Evolutionary conservation across 768 basidiomycete species (phyloP).

Genomic region (Erythrobasidium yunnanense): DNA sequence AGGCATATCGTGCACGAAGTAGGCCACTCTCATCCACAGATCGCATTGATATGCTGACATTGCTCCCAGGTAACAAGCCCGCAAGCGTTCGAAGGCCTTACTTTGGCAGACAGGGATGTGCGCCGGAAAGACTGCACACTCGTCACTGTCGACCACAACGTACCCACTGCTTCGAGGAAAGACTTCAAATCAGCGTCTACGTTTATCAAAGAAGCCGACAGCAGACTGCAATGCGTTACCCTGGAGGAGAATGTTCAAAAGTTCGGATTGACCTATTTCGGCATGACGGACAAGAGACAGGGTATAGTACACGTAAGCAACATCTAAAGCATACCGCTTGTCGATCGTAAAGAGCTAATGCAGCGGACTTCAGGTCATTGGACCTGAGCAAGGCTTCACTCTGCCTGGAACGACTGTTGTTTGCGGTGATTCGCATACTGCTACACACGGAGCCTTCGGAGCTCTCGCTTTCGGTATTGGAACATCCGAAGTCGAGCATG

Average conservation of each 20-base stretch:
- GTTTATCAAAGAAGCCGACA: conserved; percentile 72
- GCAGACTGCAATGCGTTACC: conserved; percentile 67
- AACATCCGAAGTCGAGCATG: conserved; percentile 87
- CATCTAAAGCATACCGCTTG: background rate
- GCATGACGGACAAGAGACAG: conserved; percentile 77
- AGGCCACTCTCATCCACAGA: background rate
- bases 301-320: conserved; percentile 47
- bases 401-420: conserved; percentile 51
- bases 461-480: conserved; percentile 88
- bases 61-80: conserved; percentile 60
- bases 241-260: conserved; percentile 82
- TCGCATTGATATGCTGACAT: background rate
- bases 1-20: conserved; percentile 21
- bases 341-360: background rate
- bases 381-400: conserved; percentile 88
- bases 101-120: conserved; percentile 60
- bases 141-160: conserved; percentile 30
- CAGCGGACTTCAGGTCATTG: conserved; percentile 62
- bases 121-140: conserved; percentile 57
- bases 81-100: conserved; percentile 50
- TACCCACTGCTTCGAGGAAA: conserved; percentile 34
- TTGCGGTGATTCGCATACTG: conserved; percentile 87
- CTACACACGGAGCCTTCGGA: conserved; percentile 86
- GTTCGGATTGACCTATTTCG: conserved; percentile 84
- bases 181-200: conserved; percentile 56